Conservation (phyloP, 208 protist genomes). For the Acanthamoeba triangularis region DNA sequence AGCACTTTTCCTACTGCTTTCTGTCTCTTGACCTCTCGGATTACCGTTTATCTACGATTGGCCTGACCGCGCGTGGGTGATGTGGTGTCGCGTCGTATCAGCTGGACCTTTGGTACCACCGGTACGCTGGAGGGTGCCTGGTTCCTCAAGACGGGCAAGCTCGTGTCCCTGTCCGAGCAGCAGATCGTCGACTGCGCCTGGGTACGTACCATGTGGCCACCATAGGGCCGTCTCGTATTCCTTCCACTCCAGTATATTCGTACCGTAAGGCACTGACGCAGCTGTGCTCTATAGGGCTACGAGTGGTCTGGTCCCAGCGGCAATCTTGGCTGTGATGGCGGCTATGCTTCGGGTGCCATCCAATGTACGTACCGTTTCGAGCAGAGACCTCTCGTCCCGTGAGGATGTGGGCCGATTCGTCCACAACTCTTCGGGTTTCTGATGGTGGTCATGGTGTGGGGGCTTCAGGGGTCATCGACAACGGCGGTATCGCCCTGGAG, state of each 20-base stretch:
- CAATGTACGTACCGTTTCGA: conserved; percentile 14
- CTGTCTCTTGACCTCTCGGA: not conserved
- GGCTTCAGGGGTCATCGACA: conserved; percentile 61
- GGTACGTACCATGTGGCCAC: not conserved
- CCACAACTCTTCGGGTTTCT: not conserved
- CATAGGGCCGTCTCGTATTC: not conserved
- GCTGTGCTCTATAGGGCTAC: not conserved
- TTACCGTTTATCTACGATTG: not conserved
- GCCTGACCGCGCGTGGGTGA: not conserved
- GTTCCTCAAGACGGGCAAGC: conserved; percentile 72
- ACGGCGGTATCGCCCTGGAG: conserved; percentile 58
- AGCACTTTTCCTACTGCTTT: not conserved
- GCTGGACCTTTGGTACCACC: conserved; percentile 98
- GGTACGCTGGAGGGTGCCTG: conserved; percentile 95
- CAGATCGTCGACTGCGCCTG: conserved; percentile 61
- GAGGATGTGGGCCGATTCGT: not conserved
- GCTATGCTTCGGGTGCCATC: conserved; percentile 37
- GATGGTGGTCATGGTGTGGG: not conserved
- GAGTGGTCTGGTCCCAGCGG: not conserved
- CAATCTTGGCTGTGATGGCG: conserved; percentile 45
- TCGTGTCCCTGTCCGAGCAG: conserved; percentile 77
- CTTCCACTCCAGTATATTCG: not conserved
- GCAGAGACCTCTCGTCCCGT: not conserved
- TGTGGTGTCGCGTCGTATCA: not conserved
- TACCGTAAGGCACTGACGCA: not conserved